phyloP scores from a whole-genome alignment of 495 filamentous ascomycete species.

The Aspergillus asperescens region DNA sequence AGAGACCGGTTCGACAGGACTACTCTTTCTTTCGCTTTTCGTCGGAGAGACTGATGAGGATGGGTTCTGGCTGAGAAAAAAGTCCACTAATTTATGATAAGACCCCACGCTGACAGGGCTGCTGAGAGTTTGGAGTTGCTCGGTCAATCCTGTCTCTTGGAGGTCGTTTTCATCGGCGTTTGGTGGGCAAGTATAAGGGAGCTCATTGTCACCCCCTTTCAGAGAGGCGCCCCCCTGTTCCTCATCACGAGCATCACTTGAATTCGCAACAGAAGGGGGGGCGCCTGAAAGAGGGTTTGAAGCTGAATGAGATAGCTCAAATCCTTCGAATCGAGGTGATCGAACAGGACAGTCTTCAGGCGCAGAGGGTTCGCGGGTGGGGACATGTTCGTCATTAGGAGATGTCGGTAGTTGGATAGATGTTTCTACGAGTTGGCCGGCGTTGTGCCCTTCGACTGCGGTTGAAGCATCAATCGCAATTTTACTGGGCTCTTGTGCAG shows the following conservation, averaged over 20 bases:
- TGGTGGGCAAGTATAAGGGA: slow-evolving; percentile 6
- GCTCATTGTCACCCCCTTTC: background rate
- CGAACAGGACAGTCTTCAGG: slow-evolving; percentile 12
- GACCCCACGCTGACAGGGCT: slow-evolving; percentile 9
- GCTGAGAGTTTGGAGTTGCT: slow-evolving; percentile 16
- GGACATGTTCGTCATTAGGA: background rate
- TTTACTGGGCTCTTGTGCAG: slow-evolving; percentile 16
- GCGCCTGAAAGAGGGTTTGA: background rate
- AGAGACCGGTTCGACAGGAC: slow-evolving; percentile 3
- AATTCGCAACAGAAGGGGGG: background rate
- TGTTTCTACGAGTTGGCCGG: slow-evolving; percentile 1
- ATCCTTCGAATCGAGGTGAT: slow-evolving; percentile 23
- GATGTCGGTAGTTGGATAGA: background rate
- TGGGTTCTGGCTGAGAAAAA: background rate
- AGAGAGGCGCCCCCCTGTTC: background rate
- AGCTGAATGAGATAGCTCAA: slow-evolving; percentile 5
- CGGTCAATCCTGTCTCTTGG: slow-evolving; percentile 9
- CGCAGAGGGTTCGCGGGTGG: background rate
- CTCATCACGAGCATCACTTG: background rate
- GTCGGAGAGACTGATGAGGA: background rate
- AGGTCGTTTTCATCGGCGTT: slow-evolving; percentile 1
- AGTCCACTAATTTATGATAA: slow-evolving; percentile 9
- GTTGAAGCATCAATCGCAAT: background rate
- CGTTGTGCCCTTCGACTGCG: background rate
- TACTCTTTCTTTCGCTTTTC: background rate